Evolutionary conservation across 169 alveolate genomes (phyloP), one percentile per base, ranked within the genome.

Genomic region (Ichthyophthirius multifiliis): DNA sequence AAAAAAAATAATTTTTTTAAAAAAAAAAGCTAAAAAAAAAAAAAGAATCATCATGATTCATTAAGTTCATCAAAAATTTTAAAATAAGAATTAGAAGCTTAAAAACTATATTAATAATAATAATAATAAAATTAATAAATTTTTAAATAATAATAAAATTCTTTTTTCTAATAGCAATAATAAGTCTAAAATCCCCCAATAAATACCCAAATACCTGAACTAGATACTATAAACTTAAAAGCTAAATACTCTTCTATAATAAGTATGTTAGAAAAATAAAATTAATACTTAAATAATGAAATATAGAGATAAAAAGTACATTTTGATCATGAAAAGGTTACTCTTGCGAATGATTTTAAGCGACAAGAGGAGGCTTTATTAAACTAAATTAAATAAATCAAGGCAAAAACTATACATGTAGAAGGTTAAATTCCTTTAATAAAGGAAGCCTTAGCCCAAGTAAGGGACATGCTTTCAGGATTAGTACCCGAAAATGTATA

Each of bases 401-500:
- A 78, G 55, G 74, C 84, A 1, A 75, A 62, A 65, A 46, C 84
- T 62, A 41, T 43, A 27, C 63, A 84, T 43, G 18, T 76, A 12
- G 86, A 82, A 13, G 81, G 84, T 0, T 65, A 90, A 74, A 71
- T 71, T 3, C 95, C 95, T 31, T 39, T 67, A 39, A 65, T 90
- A 15, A 82, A 86, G 43, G 93, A 81, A 34, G 86, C 86, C 4
- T 62, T 81, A 32, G 81, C 86, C 7, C 31, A 81, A 55, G 86
- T 81, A 10, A 81, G 82, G 62, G 80, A 80, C 35, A 34, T 85
- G 65, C 74, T 71, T 30, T 31, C 83, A 6, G 82, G 86, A 18
- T 44, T 86, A 43, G 87, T 89, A 55, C 76, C 88, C 23, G 93
- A 90, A 47, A 90, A 86, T 44, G 73, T 81, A 0, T 90, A 86